phyloP scores from a whole-genome alignment of 1,284 basidiomycete species.

The Stereum hirsutum region DNA sequence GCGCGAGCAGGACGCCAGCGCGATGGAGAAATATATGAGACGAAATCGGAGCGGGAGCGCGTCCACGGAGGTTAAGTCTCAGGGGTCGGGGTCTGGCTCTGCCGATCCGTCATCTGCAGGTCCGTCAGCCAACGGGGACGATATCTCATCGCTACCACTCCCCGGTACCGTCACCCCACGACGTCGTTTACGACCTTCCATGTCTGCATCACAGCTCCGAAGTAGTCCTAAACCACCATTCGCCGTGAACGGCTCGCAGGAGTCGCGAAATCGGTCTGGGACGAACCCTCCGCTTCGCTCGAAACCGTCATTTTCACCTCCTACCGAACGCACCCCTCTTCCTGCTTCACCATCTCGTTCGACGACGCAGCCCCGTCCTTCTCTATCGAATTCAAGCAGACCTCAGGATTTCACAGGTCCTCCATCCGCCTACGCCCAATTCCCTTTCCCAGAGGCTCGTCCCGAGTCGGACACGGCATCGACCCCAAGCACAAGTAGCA shows the following conservation, averaged over 20 bases:
- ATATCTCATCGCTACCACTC: slow-evolving; percentile 37
- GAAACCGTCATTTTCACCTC: slow-evolving; percentile 27
- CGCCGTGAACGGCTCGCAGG: slow-evolving; percentile 29
- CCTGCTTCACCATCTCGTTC: slow-evolving; percentile 14
- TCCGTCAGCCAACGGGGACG: slow-evolving; percentile 42
- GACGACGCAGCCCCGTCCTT: slow-evolving; percentile 16
- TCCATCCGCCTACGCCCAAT: slow-evolving; percentile 57
- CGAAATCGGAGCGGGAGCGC: slow-evolving; percentile 73
- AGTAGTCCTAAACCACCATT: slow-evolving; percentile 29
- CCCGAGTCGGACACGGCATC: too few relatives aligned
- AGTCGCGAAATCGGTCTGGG: slow-evolving; percentile 54
- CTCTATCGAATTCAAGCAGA: too few relatives aligned
- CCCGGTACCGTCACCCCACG: slow-evolving; percentile 51
- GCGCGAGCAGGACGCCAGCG: slow-evolving; percentile 72
- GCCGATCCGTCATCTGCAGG: slow-evolving; percentile 41
- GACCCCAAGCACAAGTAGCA: slow-evolving; percentile 5
- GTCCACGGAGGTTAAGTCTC: slow-evolving; percentile 60
- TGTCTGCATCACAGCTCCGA: slow-evolving; percentile 68
- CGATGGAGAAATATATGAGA: slow-evolving; percentile 74
- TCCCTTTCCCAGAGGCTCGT: slow-evolving; percentile 39
- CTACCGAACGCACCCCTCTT: slow-evolving; percentile 10
- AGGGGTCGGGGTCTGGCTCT: slow-evolving; percentile 38
- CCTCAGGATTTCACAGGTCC: slow-evolving; percentile 48
- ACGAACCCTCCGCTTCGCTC: slow-evolving; percentile 38
- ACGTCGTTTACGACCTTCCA: slow-evolving; percentile 54